A percentile compares a stretch with the other conserved stretches of the same genome.
These are phyloP conservation scores for Colletotrichum siamense DNA, from an alignment of 2,329 filamentous ascomycete species.

Conservation along the genomic window DNA sequence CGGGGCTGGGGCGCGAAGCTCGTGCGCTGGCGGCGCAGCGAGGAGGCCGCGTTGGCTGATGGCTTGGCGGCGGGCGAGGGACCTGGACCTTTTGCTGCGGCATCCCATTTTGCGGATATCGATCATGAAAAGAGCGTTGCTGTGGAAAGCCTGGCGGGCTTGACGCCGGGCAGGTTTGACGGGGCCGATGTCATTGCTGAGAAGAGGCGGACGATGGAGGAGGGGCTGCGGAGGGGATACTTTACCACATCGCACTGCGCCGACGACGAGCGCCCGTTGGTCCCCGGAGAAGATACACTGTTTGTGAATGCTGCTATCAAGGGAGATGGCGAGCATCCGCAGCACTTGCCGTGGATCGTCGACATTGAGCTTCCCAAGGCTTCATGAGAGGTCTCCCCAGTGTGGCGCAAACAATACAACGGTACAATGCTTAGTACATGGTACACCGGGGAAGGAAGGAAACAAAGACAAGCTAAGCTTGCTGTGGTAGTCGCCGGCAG, in stretches of 20 bases:
- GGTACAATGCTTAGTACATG: neutral
- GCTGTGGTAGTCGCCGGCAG: neutral
- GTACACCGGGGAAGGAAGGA: neutral
- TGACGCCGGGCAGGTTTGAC: neutral
- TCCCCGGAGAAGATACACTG: conserved; percentile 49
- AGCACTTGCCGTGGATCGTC: neutral
- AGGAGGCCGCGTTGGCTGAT: neutral
- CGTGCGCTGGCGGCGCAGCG: conserved; percentile 46
- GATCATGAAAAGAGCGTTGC: conserved; percentile 44
- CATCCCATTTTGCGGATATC: conserved; percentile 51
- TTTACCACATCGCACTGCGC: conserved; percentile 23
- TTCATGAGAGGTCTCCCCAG: neutral
- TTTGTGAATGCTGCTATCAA: conserved; percentile 62
- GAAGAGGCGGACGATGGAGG: neutral
- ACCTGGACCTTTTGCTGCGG: conserved; percentile 26
- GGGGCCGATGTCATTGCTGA: neutral
- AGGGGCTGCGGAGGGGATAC: conserved; percentile 35
- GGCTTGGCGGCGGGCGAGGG: neutral
- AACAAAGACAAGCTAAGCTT: neutral
- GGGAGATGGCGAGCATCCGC: conserved; percentile 48
- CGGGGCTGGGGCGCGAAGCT: conserved; percentile 43
- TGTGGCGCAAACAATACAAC: neutral
- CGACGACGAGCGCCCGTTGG: conserved; percentile 29
- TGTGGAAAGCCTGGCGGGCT: neutral
- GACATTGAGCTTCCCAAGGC: neutral